These are phyloP conservation scores for Citeromyces nyonsensis DNA, from an alignment of 805 yeast genomes.

Conservation along the genomic window DNA sequence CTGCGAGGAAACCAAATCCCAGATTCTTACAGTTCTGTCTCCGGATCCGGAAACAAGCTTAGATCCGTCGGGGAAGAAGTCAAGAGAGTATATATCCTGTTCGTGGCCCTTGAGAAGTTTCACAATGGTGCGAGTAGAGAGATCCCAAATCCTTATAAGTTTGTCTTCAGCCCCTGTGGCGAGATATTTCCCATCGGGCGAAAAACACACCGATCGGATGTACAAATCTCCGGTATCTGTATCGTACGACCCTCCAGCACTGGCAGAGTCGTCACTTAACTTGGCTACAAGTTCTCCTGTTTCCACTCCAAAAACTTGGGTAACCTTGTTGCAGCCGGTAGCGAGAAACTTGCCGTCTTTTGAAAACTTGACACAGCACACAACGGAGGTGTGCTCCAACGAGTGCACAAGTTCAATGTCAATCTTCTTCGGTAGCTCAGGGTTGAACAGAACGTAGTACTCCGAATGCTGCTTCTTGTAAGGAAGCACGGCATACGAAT, in stretches of 20 bases:
- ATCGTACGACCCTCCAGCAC: constrained; percentile 25
- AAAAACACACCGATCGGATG: constrained; percentile 89
- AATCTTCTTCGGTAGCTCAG: constrained; percentile 57
- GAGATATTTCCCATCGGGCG: constrained; percentile 84
- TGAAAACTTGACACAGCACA: constrained; percentile 90
- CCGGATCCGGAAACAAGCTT: constrained; percentile 93
- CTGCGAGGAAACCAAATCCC: constrained; percentile 88
- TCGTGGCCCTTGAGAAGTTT: constrained; percentile 87
- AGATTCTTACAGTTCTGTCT: constrained; percentile 88
- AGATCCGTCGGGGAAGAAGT: constrained; percentile 88
- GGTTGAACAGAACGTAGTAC: constrained; percentile 82
- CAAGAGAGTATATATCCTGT: constrained; percentile 93
- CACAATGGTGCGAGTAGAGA: constrained; percentile 70
- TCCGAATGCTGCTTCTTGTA: constrained; percentile 74
- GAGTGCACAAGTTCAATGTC: constrained; percentile 86
- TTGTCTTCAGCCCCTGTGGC: constrained; percentile 93
- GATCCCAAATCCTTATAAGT: constrained; percentile 91
- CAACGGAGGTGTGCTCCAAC: constrained; percentile 86
- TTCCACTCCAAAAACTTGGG: constrained; percentile 86
- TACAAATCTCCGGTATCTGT: constrained; percentile 71
- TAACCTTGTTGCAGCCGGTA: constrained; percentile 92
- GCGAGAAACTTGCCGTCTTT: constrained; percentile 87
- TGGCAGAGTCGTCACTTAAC: constrained; percentile 62
- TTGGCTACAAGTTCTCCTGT: constrained; percentile 84
- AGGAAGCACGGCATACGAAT: constrained; percentile 60